Percentiles rank a stretch among this genome's conserved stretches.
phyloP scores from a whole-genome alignment of 371 early-diverging fungal species.

The Phascolomyces articulosus region DNA sequence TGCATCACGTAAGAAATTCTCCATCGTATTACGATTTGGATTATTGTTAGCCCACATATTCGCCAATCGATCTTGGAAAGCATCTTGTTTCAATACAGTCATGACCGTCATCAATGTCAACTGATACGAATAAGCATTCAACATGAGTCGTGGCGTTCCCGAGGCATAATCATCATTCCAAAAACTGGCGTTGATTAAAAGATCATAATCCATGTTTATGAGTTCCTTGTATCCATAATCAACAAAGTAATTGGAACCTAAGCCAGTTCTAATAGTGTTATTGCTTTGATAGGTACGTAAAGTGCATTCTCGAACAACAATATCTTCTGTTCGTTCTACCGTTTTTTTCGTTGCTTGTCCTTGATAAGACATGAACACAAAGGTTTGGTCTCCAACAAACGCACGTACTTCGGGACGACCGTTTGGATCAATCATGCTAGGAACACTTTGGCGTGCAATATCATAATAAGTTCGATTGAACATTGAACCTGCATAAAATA shows the following conservation, averaged over 20 bases:
- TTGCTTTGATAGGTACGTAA: conserved; percentile 3
- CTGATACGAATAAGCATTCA: conserved; percentile 14
- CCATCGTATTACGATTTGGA: not conserved
- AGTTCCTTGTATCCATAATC: not conserved
- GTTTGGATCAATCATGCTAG: not conserved
- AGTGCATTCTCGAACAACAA: conserved; percentile 10
- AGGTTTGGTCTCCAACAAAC: conserved; percentile 29
- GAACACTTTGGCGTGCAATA: conserved; percentile 12
- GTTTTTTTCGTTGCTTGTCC: not conserved
- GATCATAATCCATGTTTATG: conserved; percentile 14
- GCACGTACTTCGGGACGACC: conserved; percentile 19
- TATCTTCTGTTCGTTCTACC: not conserved
- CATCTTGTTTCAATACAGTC: not conserved
- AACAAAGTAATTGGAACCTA: not conserved
- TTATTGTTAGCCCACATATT: not conserved
- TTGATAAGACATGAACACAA: conserved; percentile 11
- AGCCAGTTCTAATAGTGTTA: conserved; percentile 3
- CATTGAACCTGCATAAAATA: conserved; percentile 30
- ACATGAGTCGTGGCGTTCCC: not conserved
- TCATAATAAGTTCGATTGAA: conserved; percentile 24
- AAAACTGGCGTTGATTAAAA: not conserved
- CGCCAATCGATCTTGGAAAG: not conserved
- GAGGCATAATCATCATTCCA: not conserved
- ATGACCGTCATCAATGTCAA: not conserved
- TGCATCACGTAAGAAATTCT: not conserved